A percentile compares a stretch with the other conserved stretches of the same genome.
phyloP scores from a whole-genome alignment of 192 early-diverging fungal genomes.

The Glomus cerebriforme region DNA sequence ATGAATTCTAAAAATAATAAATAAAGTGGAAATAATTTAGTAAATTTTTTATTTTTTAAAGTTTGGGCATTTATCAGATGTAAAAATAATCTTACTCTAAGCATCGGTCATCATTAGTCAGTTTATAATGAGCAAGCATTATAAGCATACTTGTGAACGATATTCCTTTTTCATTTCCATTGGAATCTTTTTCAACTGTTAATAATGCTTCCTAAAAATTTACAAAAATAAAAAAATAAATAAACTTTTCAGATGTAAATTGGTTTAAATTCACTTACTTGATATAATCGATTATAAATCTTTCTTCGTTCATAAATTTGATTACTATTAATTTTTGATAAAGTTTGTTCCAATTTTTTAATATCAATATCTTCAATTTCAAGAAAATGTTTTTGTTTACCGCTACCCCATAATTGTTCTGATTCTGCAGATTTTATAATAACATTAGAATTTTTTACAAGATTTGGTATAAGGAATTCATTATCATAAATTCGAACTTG shows the following conservation, averaged over 20 bases:
- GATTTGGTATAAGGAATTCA: slow-evolving; percentile 43
- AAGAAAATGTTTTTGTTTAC: neutral
- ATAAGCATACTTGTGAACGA: slow-evolving; percentile 58
- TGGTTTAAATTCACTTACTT: slow-evolving; percentile 28
- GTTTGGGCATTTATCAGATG: no score
- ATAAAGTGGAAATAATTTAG: neutral
- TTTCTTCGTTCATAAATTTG: slow-evolving; percentile 37
- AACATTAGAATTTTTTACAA: slow-evolving; percentile 33
- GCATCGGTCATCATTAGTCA: slow-evolving; percentile 57
- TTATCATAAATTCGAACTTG: slow-evolving; percentile 52
- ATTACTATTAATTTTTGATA: slow-evolving; percentile 32
- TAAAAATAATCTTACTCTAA: slow-evolving; percentile 43
- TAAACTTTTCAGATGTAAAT: neutral
- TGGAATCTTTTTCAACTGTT: slow-evolving; percentile 18
- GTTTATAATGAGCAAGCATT: slow-evolving; percentile 57
- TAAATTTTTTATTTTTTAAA: slow-evolving; percentile 8
- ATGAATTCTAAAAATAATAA: slow-evolving; percentile 36
- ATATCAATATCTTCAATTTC: slow-evolving; percentile 31
- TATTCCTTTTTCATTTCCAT: slow-evolving; percentile 35
- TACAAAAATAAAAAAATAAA: neutral
- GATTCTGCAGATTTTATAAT: neutral
- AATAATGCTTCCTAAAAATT: slow-evolving; percentile 28
- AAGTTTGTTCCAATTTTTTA: slow-evolving; percentile 26
- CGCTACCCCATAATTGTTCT: slow-evolving; percentile 20
- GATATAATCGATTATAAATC: slow-evolving; percentile 42